phyloP scores from a whole-genome alignment of 345 rosid genomes.

The Toxicodendron radicans region DNA sequence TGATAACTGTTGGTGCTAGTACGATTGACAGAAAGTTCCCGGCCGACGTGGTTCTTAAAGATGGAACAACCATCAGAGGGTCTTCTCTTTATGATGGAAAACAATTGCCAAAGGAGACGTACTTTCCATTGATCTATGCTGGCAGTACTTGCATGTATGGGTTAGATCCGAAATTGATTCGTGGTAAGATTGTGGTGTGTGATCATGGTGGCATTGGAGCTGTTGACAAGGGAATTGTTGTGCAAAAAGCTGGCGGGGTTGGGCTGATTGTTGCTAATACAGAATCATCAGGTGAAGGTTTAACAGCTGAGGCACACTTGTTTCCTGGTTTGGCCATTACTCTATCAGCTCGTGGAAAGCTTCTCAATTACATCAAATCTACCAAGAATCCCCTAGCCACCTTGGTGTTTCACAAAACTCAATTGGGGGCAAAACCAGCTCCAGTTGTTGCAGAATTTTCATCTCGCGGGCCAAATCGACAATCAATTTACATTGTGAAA shows the following conservation, averaged over 20 bases:
- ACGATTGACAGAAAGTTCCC: slow-evolving; percentile 31
- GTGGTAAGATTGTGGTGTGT: slow-evolving; percentile 32
- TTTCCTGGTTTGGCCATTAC: slow-evolving; percentile 34
- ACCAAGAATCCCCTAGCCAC: slow-evolving; percentile 24
- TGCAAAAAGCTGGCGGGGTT: slow-evolving; percentile 22
- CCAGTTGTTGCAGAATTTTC: slow-evolving; percentile 43
- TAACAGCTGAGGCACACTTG: slow-evolving; percentile 30
- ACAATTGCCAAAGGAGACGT: neutral
- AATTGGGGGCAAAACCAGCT: slow-evolving; percentile 28
- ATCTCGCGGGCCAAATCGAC: slow-evolving; percentile 41
- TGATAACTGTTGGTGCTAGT: slow-evolving; percentile 32
- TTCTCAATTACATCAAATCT: slow-evolving; percentile 18
- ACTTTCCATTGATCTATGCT: slow-evolving; percentile 8
- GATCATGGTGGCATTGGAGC: neutral
- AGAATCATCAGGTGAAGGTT: slow-evolving; percentile 25
- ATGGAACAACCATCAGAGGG: slow-evolving; percentile 15
- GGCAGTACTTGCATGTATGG: slow-evolving; percentile 9
- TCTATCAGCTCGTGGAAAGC: slow-evolving; percentile 20
- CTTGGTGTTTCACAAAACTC: slow-evolving; percentile 31
- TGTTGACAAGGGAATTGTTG: neutral
- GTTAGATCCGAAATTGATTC: neutral
- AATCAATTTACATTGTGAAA: slow-evolving; percentile 17
- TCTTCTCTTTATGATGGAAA: slow-evolving; percentile 25
- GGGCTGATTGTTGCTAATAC: slow-evolving; percentile 20
- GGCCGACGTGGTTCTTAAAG: slow-evolving; percentile 20